Evolutionary conservation across 345 rosid genomes (phyloP).

Genomic region (Eucalyptus cladocalyx): DNA sequence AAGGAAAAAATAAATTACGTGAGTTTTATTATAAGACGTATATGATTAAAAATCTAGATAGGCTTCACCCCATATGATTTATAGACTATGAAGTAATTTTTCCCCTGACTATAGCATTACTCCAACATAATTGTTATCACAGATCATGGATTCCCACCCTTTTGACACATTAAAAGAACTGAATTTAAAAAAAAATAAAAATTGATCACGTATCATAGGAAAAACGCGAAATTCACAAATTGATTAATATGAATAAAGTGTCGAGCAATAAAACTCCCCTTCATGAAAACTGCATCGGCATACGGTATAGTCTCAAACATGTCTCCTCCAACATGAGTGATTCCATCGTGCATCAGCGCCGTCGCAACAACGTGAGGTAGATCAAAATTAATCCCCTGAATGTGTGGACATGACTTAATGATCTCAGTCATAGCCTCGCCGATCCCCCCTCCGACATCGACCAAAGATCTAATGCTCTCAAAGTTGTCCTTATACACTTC

Average conservation of each 20-base stretch:
- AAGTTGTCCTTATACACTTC: neutral
- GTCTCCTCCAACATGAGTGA: slow-evolving; percentile 1
- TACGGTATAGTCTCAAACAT: slow-evolving; percentile 3
- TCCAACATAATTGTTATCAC: neutral
- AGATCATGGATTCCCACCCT: neutral
- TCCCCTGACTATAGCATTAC: neutral
- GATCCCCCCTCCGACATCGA: slow-evolving; percentile 9
- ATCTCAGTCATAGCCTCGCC: neutral
- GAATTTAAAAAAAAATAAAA: too few species aligned
- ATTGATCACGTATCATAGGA: neutral
- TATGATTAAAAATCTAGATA: neutral
- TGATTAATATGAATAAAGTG: too few species aligned
- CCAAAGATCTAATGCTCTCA: neutral
- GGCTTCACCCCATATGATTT: neutral
- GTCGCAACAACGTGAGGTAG: slow-evolving; percentile 1
- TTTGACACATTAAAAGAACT: neutral
- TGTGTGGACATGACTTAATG: neutral
- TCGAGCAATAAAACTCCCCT: neutral
- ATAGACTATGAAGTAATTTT: neutral
- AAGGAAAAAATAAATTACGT: neutral
- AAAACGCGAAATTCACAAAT: neutral
- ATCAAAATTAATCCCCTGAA: slow-evolving; percentile 4
- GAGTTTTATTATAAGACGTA: neutral
- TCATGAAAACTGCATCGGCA: slow-evolving; percentile 5
- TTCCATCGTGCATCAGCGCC: neutral